These are phyloP conservation scores for Verticillium albo-atrum DNA, from an alignment of 2,329 filamentous ascomycete species.

Conservation along the genomic window DNA sequence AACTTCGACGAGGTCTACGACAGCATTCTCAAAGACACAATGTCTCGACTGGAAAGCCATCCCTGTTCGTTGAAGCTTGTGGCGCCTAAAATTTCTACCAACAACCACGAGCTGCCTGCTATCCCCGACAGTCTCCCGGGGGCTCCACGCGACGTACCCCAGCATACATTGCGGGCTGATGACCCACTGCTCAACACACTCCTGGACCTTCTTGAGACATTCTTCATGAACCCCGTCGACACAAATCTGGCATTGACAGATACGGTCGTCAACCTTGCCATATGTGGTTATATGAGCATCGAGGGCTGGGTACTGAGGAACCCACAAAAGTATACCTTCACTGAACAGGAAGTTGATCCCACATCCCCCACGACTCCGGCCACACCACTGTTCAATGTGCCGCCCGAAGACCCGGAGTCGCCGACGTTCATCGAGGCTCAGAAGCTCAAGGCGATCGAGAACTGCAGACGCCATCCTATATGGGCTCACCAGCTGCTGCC, in stretches of 20 bases:
- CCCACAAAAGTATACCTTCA: conserved; percentile 58
- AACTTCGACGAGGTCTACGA: conserved; percentile 72
- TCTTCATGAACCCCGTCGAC: conserved; percentile 87
- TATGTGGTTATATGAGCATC: conserved; percentile 78
- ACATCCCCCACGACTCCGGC: conserved; percentile 2
- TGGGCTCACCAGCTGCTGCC: conserved; percentile 48
- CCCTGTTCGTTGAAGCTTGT: conserved; percentile 68
- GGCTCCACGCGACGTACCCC: conserved; percentile 55
- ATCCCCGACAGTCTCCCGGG: conserved; percentile 53
- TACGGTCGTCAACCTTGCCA: conserved; percentile 73
- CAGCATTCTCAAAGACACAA: conserved; percentile 65
- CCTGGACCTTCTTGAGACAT: conserved; percentile 68
- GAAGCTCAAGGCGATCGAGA: conserved; percentile 41
- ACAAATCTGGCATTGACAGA: conserved; percentile 87
- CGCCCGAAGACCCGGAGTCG: conserved; percentile 14
- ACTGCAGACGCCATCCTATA: conserved; percentile 47
- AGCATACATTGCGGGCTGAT: conserved; percentile 57
- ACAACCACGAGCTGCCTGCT: conserved; percentile 52
- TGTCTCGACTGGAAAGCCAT: conserved; percentile 65
- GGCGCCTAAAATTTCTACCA: conserved; percentile 52
- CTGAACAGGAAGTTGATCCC: conserved; percentile 33
- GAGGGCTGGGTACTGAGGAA: conserved; percentile 87
- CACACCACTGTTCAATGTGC: background rate
- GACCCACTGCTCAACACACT: conserved; percentile 63
- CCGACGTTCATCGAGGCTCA: conserved; percentile 35